Conservation (phyloP, 805 yeast species). For the Wickerhamomyces hampshirensis region DNA sequence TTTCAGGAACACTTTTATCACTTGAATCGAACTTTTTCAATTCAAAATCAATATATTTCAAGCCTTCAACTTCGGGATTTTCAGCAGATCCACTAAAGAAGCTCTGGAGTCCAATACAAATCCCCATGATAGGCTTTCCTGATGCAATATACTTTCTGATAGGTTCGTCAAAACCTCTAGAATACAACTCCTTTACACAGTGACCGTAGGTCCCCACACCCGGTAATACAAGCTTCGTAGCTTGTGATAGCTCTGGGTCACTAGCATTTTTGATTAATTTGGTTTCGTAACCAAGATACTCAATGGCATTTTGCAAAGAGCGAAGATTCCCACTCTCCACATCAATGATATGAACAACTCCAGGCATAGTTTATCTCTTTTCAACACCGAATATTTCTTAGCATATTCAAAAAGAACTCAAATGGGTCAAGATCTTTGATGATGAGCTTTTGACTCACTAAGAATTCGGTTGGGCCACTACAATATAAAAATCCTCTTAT, state of each 20-base stretch:
- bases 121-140: constrained; percentile 93
- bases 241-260: constrained; percentile 47
- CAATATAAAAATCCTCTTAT: constrained; percentile 3
- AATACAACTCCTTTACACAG: constrained; percentile 66
- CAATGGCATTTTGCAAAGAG: constrained; percentile 84
- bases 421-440: not conserved
- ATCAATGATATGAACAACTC: constrained; percentile 64
- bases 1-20: constrained; percentile 86
- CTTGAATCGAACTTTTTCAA: constrained; percentile 57
- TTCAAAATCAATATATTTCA: constrained; percentile 47
- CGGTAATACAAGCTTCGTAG: constrained; percentile 68
- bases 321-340: constrained; percentile 93
- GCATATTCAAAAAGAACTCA: too few relatives aligned
- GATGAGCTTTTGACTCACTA: not conserved
- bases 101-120: constrained; percentile 94
- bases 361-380: constrained; percentile 20
- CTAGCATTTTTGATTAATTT: constrained; percentile 52
- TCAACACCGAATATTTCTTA: not conserved
- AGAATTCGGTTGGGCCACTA: too few relatives aligned
- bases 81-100: constrained; percentile 75
- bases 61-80: constrained; percentile 56
- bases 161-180: constrained; percentile 61
- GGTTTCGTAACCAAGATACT: constrained; percentile 67
- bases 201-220: constrained; percentile 99
- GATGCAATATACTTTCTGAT: constrained; percentile 58